Evolutionary conservation across 164 flowering plant species (phyloP).

Genomic region (Tetrastigma voinierianum): DNA sequence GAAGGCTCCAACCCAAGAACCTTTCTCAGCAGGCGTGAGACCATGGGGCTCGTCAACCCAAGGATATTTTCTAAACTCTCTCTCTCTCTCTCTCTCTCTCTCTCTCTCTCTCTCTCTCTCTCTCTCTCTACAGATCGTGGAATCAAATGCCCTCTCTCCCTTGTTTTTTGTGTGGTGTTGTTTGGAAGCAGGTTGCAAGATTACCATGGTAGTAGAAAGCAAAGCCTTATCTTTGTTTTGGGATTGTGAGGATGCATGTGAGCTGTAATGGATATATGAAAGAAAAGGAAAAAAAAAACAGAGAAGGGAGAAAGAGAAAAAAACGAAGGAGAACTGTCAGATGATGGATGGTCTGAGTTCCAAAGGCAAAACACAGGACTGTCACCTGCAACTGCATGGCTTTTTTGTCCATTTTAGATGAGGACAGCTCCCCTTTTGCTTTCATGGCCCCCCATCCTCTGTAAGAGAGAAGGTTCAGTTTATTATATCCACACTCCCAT

Average conservation of each 20-base stretch:
- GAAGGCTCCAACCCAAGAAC: background rate
- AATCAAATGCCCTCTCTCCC: background rate
- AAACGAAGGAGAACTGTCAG: conserved; percentile 12
- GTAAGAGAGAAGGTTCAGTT: conserved; percentile 25
- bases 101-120: background rate
- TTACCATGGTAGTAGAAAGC: background rate
- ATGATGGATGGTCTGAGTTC: conserved; percentile 16
- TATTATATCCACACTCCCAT: conserved; percentile 1
- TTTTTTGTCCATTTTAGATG: conserved; percentile 22
- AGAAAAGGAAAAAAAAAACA: background rate
- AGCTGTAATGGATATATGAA: background rate
- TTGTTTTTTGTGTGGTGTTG: conserved; percentile 12
- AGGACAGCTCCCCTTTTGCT: conserved; percentile 11
- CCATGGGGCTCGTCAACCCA: conserved; percentile 24
- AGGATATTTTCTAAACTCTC: conserved; percentile 19
- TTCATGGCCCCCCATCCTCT: conserved; percentile 12
- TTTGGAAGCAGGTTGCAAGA: conserved; percentile 1
- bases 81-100: background rate
- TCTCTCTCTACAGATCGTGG: background rate
- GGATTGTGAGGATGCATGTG: conserved; percentile 22
- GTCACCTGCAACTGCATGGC: conserved; percentile 1
- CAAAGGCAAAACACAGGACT: conserved; percentile 18
- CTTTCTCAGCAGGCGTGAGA: conserved; percentile 15
- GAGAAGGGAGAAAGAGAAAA: background rate
- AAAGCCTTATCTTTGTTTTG: background rate